phyloP scores from a whole-genome alignment of 306 rosid genomes.

The Malus domestica region ASM211411v1 NC_041802.1:15196001-15196500 shows the following conservation, averaged over 20 bases:
- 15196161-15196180: conserved; percentile 63
- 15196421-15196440: background rate
- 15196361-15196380: conserved; percentile 44
- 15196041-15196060: background rate
- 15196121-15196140: background rate
- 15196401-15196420: background rate
- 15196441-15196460: background rate
- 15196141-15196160: background rate
- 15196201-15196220: conserved; percentile 75
- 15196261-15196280: background rate
- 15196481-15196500: conserved; percentile 14
- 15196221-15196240: conserved; percentile 64
- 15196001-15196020: conserved; percentile 62
- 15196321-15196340: background rate
- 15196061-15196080: background rate
- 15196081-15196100: background rate
- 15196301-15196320: background rate
- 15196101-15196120: background rate
- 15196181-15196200: conserved; percentile 71
- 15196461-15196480: background rate
- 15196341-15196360: background rate
- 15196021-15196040: conserved; percentile 31
- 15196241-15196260: conserved; percentile 62
- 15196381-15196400: conserved; percentile 34
- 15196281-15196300: background rate